These are phyloP conservation scores for Tylopilus rubrobrunneus DNA, from an alignment of 768 basidiomycete species.

Conservation along the genomic window DNA sequence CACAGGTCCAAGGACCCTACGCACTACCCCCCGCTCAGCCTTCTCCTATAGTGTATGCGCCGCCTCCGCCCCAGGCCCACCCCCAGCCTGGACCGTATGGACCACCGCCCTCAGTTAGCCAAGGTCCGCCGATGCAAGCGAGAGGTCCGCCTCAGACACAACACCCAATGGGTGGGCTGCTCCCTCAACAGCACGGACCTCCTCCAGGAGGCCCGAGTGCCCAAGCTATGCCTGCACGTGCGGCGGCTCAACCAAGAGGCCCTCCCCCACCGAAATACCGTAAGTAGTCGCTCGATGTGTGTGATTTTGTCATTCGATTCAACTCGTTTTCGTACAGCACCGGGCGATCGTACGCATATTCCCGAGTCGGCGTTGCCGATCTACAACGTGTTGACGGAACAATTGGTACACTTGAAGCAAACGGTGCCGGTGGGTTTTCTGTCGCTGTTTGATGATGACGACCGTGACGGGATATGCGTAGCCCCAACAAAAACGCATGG, in stretches of 20 bases:
- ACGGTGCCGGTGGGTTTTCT: slow-evolving; percentile 60
- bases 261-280: slow-evolving; percentile 56
- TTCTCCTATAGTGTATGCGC: slow-evolving; percentile 25
- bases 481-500: slow-evolving; percentile 80
- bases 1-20: slow-evolving; percentile 17
- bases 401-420: slow-evolving; percentile 67
- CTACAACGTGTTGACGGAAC: slow-evolving; percentile 59
- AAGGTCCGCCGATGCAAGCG: slow-evolving; percentile 31
- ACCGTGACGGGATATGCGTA: slow-evolving; percentile 28
- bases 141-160: slow-evolving; percentile 27
- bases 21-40: slow-evolving; percentile 16
- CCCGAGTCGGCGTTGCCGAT: slow-evolving; percentile 64
- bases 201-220: slow-evolving; percentile 27
- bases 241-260: slow-evolving; percentile 33
- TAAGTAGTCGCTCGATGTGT: slow-evolving; percentile 31
- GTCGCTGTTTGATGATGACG: neutral
- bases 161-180: slow-evolving; percentile 26
- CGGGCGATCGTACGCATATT: slow-evolving; percentile 91
- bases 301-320: neutral
- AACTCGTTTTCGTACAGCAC: slow-evolving; percentile 45
- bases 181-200: slow-evolving; percentile 28
- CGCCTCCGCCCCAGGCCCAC: slow-evolving; percentile 10
- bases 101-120: slow-evolving; percentile 23
- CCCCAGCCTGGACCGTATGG: slow-evolving; percentile 24
- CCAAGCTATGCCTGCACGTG: slow-evolving; percentile 25